These are phyloP conservation scores for Coemansia sp. DNA, from an alignment of 192 early-diverging fungal species.

Conservation along the genomic window DNA sequence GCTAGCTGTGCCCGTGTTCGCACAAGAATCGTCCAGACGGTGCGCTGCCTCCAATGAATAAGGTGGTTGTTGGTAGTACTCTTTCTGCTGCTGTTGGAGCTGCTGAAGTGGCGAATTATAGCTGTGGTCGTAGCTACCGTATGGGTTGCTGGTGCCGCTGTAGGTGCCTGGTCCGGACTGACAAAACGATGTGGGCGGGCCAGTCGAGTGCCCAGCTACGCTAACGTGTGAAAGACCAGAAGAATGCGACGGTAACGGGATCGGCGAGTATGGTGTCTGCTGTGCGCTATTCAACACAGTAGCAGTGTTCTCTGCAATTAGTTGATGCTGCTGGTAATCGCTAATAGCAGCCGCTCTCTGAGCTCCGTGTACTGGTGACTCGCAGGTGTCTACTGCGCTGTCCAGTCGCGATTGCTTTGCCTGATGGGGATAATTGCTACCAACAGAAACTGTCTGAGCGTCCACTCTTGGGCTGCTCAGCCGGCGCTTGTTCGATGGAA, in stretches of 20 bases:
- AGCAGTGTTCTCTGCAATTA: not conserved
- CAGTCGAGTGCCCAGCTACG: not conserved
- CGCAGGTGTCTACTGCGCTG: slow-evolving; percentile 5
- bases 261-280: slow-evolving; percentile 7
- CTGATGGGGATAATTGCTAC: slow-evolving; percentile 11
- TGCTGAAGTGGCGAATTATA: slow-evolving; percentile 8
- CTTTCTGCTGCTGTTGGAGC: not conserved
- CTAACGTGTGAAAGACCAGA: not conserved
- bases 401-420: slow-evolving; percentile 36
- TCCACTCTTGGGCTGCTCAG: slow-evolving; percentile 38
- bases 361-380: slow-evolving; percentile 9
- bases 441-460: not conserved
- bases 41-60: slow-evolving; percentile 4
- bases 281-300: not conserved
- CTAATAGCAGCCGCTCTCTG: not conserved
- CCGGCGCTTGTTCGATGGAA: slow-evolving; percentile 40
- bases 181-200: not conserved
- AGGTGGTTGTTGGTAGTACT: slow-evolving; percentile 3
- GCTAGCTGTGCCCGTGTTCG: not conserved
- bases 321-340: slow-evolving; percentile 6
- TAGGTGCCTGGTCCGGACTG: not conserved
- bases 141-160: not conserved
- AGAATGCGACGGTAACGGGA: slow-evolving; percentile 15
- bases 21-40: not conserved
- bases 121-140: slow-evolving; percentile 7